Base-by-base conservation (phyloP, 768 basidiomycete genomes). In the Pleurotus sapidus region DNA sequence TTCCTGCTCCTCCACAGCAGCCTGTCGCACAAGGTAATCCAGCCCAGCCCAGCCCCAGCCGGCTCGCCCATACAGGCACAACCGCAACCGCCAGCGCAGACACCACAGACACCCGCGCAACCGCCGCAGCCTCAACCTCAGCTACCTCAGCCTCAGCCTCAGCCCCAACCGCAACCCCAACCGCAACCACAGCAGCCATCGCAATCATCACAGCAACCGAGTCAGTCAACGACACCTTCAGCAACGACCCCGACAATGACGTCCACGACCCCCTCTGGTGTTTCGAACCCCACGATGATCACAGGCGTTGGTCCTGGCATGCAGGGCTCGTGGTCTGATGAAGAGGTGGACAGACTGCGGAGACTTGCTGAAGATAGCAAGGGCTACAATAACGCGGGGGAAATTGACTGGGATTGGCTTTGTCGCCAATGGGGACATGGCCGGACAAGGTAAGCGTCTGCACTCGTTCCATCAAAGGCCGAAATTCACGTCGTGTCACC, bases 381-480 rank as follows among this genome's bases (percentile, higher is more conserved):
- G 57, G 69, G 74, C 50, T 68, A 68, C 27, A 75, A 65, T 14
- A 67, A 76, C 4, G 75, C 77, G 53, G 82, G 84, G 11, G 86
- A 88, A 58, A 85, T 88, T 40, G 87, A 89, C 50, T 93, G 91
- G 91, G 91, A 92, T 68, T 83, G 85, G 74, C 79, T 93, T 20
- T 83, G 86, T 50, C 76, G 76, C 49, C 82, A 88, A 63, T 92
- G 88, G 84, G 91, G 91, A 3, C 80, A 79, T 59, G 82, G 82
- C 39, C 78, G 91, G 55, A 86, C 91, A 56, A 84, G 88, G 91
- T 89, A 60, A 48, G 73, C 72, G 25, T 37, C 17, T 39, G 43
- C 7, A 40, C 46, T 23, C 38, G 8, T n/a, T 47, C 7, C 30
- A 34, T 34, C 30, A 34, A 34, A 34, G 1, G 8, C 0, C 0